A percentile compares a stretch with the other conserved stretches of the same genome.
phyloP scores from a whole-genome alignment of 2,329 filamentous ascomycete species.

The Pseudogymnoascus sp. region DNA sequence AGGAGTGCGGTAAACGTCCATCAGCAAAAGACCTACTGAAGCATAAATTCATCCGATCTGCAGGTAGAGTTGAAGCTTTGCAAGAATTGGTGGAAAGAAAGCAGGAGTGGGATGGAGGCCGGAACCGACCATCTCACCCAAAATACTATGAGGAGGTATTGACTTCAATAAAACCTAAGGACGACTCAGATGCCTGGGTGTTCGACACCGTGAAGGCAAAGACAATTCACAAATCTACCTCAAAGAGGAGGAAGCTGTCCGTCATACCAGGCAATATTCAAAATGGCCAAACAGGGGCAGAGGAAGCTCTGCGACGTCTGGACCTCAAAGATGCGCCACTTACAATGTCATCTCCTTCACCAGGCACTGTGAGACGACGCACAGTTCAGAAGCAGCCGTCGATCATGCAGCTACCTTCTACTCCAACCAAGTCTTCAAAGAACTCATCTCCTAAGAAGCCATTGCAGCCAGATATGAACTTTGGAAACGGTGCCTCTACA shows the following conservation, averaged over 20 bases:
- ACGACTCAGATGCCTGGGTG: constrained; percentile 81
- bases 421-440: constrained; percentile 22
- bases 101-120: constrained; percentile 72
- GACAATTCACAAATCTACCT: constrained; percentile 49
- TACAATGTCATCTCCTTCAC: constrained; percentile 46
- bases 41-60: constrained; percentile 79
- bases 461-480: constrained; percentile 81
- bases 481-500: constrained; percentile 87
- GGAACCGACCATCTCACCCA: constrained; percentile 59
- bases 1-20: constrained; percentile 77
- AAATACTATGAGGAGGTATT: constrained; percentile 94
- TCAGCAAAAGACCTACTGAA: constrained; percentile 79
- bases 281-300: constrained; percentile 30
- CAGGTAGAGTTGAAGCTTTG: constrained; percentile 79
- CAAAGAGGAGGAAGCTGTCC: constrained; percentile 48
- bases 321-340: constrained; percentile 55
- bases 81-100: constrained; percentile 80
- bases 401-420: constrained; percentile 24
- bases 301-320: constrained; percentile 52
- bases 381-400: constrained; percentile 42
- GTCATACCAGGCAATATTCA: constrained; percentile 42
- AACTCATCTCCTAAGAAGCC: constrained; percentile 54
- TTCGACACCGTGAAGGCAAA: constrained; percentile 82
- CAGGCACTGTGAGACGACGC: constrained; percentile 51
- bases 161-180: constrained; percentile 58